These are phyloP conservation scores for Ashbya aceris DNA, from an alignment of 1,139 yeast species.

Conservation along the genomic window DNA sequence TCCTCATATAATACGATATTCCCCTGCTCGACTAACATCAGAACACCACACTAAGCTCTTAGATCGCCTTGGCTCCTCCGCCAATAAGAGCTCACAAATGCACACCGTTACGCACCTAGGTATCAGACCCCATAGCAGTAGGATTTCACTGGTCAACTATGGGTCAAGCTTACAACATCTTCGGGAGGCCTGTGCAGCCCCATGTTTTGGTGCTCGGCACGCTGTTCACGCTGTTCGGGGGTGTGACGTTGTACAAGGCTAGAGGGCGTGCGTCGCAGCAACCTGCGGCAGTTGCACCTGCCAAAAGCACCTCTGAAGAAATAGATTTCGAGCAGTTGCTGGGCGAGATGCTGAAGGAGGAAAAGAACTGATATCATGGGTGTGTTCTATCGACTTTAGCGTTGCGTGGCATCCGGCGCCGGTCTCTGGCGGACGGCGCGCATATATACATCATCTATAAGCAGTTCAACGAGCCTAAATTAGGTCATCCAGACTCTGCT, in stretches of 20 bases:
- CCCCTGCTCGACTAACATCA: too few species aligned
- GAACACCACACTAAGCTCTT: too few species aligned
- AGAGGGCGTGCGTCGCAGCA: not conserved
- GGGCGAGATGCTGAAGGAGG: not conserved
- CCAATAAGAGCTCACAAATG: too few species aligned
- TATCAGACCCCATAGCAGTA: too few species aligned
- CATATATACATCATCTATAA: not conserved
- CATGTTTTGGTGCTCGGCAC: slow-evolving; percentile 36
- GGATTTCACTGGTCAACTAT: slow-evolving; percentile 24
- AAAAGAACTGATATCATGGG: not conserved
- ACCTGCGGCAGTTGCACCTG: too few species aligned
- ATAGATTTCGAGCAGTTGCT: not conserved
- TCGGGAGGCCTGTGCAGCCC: slow-evolving; percentile 57
- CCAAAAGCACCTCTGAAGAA: not conserved
- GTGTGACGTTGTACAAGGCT: slow-evolving; percentile 11
- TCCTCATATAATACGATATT: too few species aligned
- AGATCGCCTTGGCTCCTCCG: too few species aligned
- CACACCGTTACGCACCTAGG: too few species aligned
- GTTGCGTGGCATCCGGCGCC: not conserved
- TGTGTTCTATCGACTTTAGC: not conserved
- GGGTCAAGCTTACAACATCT: slow-evolving; percentile 55
- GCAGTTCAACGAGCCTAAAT: slow-evolving; percentile 9
- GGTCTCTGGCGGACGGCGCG: not conserved
- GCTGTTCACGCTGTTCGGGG: slow-evolving; percentile 30
- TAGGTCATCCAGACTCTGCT: slow-evolving; percentile 54